phyloP scores from a whole-genome alignment of 805 yeast species.

The Pichia paraexigua region DNA sequence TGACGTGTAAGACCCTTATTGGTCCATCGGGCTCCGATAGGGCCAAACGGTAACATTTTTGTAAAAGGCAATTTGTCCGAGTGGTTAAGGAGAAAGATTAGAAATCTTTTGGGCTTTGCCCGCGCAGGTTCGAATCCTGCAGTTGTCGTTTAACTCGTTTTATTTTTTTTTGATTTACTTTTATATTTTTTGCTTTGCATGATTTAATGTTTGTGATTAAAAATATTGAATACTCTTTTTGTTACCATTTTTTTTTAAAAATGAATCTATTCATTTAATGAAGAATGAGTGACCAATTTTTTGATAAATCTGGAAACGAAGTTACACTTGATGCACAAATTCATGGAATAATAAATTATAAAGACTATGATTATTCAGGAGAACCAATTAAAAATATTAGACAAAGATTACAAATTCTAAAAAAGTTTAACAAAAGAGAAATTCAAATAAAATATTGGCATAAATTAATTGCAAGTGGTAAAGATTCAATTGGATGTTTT shows the following conservation, averaged over 20 bases:
- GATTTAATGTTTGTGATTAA: neutral
- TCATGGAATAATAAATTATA: neutral
- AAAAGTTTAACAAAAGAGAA: neutral
- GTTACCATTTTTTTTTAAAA: neutral
- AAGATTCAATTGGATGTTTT: conserved; percentile 5
- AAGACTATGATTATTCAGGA: neutral
- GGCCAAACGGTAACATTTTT: no score
- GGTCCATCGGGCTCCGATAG: no score
- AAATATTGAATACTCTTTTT: no score
- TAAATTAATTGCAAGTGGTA: neutral
- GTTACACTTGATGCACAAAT: neutral
- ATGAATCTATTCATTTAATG: neutral
- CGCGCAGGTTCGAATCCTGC: conserved; percentile 59
- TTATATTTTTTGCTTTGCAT: neutral
- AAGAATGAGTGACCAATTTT: neutral
- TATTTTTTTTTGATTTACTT: neutral
- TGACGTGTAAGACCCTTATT: no score
- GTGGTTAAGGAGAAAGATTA: conserved; percentile 52
- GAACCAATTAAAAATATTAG: neutral
- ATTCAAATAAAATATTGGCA: conserved; percentile 1
- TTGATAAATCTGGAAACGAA: neutral
- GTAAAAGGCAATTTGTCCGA: conserved; percentile 43
- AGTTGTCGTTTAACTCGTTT: conserved; percentile 34
- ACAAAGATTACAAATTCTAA: conserved; percentile 1
- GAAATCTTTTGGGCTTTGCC: conserved; percentile 56